Conservation (phyloP, 148 eudicot species). For the Suaeda aralocaspica region DNA sequence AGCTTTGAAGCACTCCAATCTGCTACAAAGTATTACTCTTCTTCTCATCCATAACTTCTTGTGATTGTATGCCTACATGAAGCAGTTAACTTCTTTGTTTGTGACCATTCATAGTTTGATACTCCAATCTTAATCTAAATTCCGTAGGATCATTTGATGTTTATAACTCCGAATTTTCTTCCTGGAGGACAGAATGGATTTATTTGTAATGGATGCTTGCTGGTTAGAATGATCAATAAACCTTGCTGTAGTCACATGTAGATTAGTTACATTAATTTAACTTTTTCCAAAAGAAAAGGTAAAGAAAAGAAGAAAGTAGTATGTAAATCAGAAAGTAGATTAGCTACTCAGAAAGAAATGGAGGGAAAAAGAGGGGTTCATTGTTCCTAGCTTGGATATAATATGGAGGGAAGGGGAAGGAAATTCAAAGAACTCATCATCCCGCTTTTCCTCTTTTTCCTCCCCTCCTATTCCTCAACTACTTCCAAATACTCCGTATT, state of each 20-base stretch:
- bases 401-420: too few species aligned
- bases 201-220: neutral
- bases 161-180: neutral
- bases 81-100: neutral
- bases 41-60: neutral
- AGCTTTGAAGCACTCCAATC: constrained; percentile 71
- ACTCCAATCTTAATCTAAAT: neutral
- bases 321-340: neutral
- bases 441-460: too few species aligned
- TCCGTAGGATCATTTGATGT: neutral
- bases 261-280: neutral
- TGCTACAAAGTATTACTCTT: constrained; percentile 46
- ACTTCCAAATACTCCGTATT: too few species aligned
- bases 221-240: neutral
- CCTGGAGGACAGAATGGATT: neutral
- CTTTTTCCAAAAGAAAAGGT: neutral
- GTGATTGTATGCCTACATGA: neutral
- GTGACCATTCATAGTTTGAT: too few species aligned
- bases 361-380: too few species aligned
- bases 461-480: too few species aligned
- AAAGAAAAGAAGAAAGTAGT: neutral
- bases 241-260: neutral
- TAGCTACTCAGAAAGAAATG: too few species aligned
- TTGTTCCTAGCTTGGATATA: too few species aligned
- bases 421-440: too few species aligned